Percentiles rank a stretch among this genome's conserved stretches.
phyloP scores from a whole-genome alignment of 495 filamentous ascomycete genomes.

The Tetracladium marchalianum region DNA sequence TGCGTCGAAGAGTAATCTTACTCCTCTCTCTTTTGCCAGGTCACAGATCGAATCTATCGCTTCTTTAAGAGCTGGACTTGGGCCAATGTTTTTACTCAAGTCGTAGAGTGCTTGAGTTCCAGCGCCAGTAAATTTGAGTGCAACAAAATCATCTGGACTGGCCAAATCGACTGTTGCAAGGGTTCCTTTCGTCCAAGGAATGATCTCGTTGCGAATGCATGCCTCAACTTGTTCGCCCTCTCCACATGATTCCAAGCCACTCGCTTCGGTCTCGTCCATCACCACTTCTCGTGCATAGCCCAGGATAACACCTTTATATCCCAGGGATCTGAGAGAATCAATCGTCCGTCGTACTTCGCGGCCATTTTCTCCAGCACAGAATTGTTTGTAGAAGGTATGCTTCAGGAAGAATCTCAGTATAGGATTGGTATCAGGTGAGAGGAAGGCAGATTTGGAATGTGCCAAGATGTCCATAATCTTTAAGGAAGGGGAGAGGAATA shows the following conservation, averaged over 20 bases:
- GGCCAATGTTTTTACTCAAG: slow-evolving; percentile 46
- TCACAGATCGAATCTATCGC: slow-evolving; percentile 72
- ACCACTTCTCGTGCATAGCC: slow-evolving; percentile 70
- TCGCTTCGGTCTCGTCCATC: slow-evolving; percentile 39
- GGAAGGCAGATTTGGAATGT: slow-evolving; percentile 47
- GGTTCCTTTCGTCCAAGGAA: slow-evolving; percentile 64
- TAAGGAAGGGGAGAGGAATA: slow-evolving; percentile 62
- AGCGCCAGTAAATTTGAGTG: slow-evolving; percentile 89
- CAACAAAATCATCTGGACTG: slow-evolving; percentile 70
- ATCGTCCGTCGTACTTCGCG: slow-evolving; percentile 52
- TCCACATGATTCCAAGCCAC: slow-evolving; percentile 22
- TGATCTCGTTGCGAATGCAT: slow-evolving; percentile 50
- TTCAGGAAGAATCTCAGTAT: slow-evolving; percentile 50
- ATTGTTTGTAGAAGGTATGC: slow-evolving; percentile 75
- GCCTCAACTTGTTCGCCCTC: slow-evolving; percentile 28
- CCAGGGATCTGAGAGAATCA: slow-evolving; percentile 48
- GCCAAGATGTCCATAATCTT: slow-evolving; percentile 60
- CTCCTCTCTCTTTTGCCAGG: slow-evolving; percentile 56
- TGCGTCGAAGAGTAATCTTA: slow-evolving; percentile 79
- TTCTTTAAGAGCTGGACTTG: slow-evolving; percentile 49
- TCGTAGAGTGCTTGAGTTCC: slow-evolving; percentile 62
- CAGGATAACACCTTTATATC: slow-evolving; percentile 68
- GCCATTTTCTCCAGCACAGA: slow-evolving; percentile 66
- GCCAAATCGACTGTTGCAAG: slow-evolving; percentile 68
- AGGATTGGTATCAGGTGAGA: slow-evolving; percentile 49